Conservation (phyloP, 2,329 filamentous ascomycete species). For the Pseudopithomyces chartarum region DNA sequence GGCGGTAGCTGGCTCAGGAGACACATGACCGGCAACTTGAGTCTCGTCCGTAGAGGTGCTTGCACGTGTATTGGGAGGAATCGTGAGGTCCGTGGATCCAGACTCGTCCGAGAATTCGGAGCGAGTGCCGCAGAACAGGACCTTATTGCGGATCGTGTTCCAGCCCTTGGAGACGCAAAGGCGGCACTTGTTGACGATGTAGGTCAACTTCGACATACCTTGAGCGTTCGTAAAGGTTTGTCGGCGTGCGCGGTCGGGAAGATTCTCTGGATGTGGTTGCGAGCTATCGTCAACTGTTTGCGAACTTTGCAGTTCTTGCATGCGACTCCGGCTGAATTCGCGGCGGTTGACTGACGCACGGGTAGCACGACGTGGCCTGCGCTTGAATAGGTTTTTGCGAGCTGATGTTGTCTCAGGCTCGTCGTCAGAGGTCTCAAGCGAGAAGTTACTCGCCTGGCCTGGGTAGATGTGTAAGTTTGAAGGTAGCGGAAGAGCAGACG, state of each 20-base stretch:
- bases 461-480: slow-evolving; percentile 38
- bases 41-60: not conserved
- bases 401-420: slow-evolving; percentile 24
- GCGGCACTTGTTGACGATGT: not conserved
- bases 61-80: not conserved
- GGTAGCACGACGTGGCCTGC: slow-evolving; percentile 21
- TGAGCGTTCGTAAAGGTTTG: slow-evolving; percentile 1
- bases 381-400: slow-evolving; percentile 27
- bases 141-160: not conserved
- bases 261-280: not conserved
- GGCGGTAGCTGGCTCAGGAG: not conserved
- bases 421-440: slow-evolving; percentile 33
- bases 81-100: not conserved
- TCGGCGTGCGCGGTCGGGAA: not conserved
- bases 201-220: not conserved
- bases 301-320: slow-evolving; percentile 3
- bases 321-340: not conserved
- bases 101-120: not conserved
- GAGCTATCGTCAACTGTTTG: not conserved
- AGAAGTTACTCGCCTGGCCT: slow-evolving; percentile 19
- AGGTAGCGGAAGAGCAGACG: slow-evolving; percentile 51
- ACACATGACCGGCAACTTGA: not conserved
- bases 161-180: not conserved
- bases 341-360: not conserved
- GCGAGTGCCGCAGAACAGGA: not conserved